Conservation (phyloP, 2,329 filamentous ascomycete genomes). For the Aspergillus amoenus region DNA sequence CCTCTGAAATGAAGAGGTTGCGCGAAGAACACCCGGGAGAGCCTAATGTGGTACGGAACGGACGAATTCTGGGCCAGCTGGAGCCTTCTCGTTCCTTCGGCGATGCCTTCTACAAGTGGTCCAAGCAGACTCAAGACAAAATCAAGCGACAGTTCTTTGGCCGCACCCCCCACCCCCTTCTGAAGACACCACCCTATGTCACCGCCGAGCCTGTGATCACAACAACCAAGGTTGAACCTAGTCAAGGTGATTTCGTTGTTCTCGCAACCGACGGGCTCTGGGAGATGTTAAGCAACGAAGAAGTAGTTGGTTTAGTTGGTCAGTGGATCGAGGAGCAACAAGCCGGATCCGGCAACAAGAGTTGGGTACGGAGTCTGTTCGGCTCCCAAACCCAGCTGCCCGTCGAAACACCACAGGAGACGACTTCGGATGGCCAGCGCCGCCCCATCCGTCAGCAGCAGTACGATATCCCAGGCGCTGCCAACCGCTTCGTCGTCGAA, state of each 20-base stretch:
- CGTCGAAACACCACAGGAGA: conserved; percentile 63
- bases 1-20: conserved; percentile 78
- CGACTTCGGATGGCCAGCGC: conserved; percentile 63
- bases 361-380: conserved; percentile 74
- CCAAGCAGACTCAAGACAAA: conserved; percentile 75
- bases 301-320: conserved; percentile 92
- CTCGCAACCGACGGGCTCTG: conserved; percentile 95
- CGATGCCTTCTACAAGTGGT: conserved; percentile 97
- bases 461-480: conserved; percentile 72
- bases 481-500: conserved; percentile 85
- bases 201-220: conserved; percentile 95
- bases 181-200: conserved; percentile 94
- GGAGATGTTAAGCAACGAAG: conserved; percentile 99
- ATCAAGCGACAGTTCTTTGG: conserved; percentile 87
- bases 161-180: conserved; percentile 69
- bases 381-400: conserved; percentile 62
- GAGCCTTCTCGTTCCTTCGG: conserved; percentile 95
- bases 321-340: conserved; percentile 88
- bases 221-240: conserved; percentile 84
- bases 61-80: conserved; percentile 84
- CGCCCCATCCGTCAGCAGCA: conserved; percentile 86
- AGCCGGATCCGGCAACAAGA: conserved; percentile 45
- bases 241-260: conserved; percentile 90
- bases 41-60: conserved; percentile 81
- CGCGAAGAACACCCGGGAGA: conserved; percentile 86